These are phyloP conservation scores for Microsporum canis DNA, from an alignment of 2,329 filamentous ascomycete species.

Conservation along the genomic window DNA sequence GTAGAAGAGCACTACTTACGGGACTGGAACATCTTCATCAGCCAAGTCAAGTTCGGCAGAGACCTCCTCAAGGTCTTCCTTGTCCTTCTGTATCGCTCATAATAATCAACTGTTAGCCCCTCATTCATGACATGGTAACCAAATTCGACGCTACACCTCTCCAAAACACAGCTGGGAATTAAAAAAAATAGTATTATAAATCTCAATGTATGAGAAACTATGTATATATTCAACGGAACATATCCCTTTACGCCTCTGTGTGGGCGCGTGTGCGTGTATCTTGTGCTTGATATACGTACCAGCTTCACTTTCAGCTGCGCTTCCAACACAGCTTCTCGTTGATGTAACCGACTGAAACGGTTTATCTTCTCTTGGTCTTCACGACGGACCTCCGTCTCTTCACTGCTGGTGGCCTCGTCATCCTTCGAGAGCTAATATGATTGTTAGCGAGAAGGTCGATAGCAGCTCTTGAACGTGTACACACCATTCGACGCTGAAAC, in stretches of 20 bases:
- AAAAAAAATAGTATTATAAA: too few species aligned
- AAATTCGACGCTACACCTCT: neutral
- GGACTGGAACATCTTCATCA: slow-evolving; percentile 87
- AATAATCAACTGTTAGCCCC: neutral
- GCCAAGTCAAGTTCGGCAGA: slow-evolving; percentile 83
- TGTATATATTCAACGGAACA: neutral
- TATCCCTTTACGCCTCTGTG: neutral
- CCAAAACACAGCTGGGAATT: neutral
- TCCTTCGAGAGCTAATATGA: slow-evolving; percentile 72
- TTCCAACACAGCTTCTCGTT: slow-evolving; percentile 65
- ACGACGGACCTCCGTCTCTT: slow-evolving; percentile 86
- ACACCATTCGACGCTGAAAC: slow-evolving; percentile 52
- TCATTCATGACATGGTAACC: neutral
- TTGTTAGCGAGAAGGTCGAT: neutral
- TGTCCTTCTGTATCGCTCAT: slow-evolving; percentile 63
- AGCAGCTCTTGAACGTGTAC: slow-evolving; percentile 12
- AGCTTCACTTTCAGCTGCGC: slow-evolving; percentile 70
- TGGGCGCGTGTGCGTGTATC: neutral
- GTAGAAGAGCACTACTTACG: slow-evolving; percentile 46
- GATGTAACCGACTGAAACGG: slow-evolving; percentile 86
- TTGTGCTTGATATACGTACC: slow-evolving; percentile 40
- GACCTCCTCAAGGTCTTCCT: slow-evolving; percentile 92
- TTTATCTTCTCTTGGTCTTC: slow-evolving; percentile 99
- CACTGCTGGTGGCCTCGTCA: slow-evolving; percentile 64
- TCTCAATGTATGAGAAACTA: too few species aligned